Conservation (phyloP, 371 early-diverging fungal genomes). For the Capillidium heterosporum region DNA sequence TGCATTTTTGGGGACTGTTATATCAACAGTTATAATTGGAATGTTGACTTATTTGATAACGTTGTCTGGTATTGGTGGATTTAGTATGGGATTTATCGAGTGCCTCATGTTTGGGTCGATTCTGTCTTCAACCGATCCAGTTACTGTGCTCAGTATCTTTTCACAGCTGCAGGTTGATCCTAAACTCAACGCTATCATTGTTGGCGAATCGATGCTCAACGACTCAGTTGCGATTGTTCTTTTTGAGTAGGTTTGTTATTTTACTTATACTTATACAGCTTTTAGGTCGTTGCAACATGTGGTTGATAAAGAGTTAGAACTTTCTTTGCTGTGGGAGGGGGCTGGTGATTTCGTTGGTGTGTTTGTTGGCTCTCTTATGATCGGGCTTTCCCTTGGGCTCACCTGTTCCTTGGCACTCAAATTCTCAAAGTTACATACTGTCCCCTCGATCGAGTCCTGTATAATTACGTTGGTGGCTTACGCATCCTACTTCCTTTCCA, state of each 20-base stretch:
- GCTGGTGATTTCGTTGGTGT: constrained; percentile 55
- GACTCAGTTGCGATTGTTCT: constrained; percentile 93
- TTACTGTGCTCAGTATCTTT: constrained; percentile 84
- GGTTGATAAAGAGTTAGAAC: constrained; percentile 51
- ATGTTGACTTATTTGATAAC: constrained; percentile 46
- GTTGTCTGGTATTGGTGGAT: constrained; percentile 43
- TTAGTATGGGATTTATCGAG: constrained; percentile 51
- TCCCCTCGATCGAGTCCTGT: constrained; percentile 45
- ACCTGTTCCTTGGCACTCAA: constrained; percentile 38
- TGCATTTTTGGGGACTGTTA: constrained; percentile 82
- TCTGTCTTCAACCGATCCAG: constrained; percentile 90
- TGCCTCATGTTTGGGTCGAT: constrained; percentile 84
- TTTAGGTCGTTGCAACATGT: constrained; percentile 47
- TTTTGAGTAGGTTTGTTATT: constrained; percentile 22
- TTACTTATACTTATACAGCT: constrained; percentile 18
- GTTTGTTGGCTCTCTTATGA: constrained; percentile 61
- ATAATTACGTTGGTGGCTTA: constrained; percentile 72
- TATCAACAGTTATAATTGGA: constrained; percentile 69
- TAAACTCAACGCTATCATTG: constrained; percentile 78
- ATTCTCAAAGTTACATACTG: constrained; percentile 8
- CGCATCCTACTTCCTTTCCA: constrained; percentile 76
- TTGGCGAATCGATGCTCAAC: constrained; percentile 85
- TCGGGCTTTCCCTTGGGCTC: constrained; percentile 63
- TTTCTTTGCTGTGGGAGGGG: constrained; percentile 47
- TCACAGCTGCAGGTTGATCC: constrained; percentile 82